Percentiles rank a stretch among this genome's conserved stretches.
Evolutionary conservation across 164 flowering plant genomes (phyloP).

Genomic region (Tinospora cordifolia): DNA sequence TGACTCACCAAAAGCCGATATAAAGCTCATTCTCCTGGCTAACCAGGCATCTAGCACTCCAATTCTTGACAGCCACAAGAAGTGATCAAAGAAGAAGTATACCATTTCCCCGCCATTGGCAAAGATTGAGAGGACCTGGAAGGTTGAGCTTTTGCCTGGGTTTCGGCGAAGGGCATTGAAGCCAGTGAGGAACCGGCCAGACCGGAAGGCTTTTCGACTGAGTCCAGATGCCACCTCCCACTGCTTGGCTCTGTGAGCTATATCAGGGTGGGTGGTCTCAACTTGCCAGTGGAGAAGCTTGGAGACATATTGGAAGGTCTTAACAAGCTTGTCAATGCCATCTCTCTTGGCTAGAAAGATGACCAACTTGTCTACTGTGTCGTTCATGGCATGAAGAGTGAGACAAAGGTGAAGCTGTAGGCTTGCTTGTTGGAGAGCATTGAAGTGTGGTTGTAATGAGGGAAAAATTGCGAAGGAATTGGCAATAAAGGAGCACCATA

Average conservation of each 20-base stretch:
- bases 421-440: conserved; percentile 6
- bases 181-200: conserved; percentile 84
- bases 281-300: conserved; percentile 69
- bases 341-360: conserved; percentile 93
- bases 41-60: conserved; percentile 57
- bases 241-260: conserved; percentile 50
- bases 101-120: conserved; percentile 88
- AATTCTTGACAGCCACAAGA: conserved; percentile 72
- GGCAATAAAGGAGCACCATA: conserved; percentile 21
- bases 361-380: conserved; percentile 82
- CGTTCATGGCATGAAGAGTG: conserved; percentile 37
- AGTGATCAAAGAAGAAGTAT: conserved; percentile 94
- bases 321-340: conserved; percentile 96
- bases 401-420: not conserved
- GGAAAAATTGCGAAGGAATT: no score
- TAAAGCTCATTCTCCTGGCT: conserved; percentile 70
- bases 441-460: not conserved
- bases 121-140: conserved; percentile 49
- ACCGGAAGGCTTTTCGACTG: conserved; percentile 81
- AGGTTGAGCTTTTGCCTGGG: conserved; percentile 52
- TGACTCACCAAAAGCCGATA: conserved; percentile 88
- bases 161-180: conserved; percentile 63
- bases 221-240: conserved; percentile 87
- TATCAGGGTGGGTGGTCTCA: conserved; percentile 42
- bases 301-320: conserved; percentile 95